Evolutionary conservation across 2,329 filamentous ascomycete genomes (phyloP), one percentile per base, ranked within the genome.

Genomic region (Neodidymelliopsis sp.): DNA sequence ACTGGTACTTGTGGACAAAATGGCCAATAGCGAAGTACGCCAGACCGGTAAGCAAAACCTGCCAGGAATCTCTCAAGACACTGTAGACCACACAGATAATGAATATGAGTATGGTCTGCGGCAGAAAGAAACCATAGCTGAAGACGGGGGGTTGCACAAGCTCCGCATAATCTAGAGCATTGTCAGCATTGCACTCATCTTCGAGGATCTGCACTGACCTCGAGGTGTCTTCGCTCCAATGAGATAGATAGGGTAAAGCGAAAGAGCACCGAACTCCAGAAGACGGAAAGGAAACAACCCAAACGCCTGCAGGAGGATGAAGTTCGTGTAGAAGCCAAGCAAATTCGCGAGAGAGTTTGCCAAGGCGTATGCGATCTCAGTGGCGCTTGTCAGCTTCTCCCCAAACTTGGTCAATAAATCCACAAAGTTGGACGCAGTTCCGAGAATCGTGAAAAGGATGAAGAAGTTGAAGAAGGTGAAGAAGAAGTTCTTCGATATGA

Each of bases 401-500:
- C 84, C 84, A 35, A 97, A 79, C 19, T 79, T 76, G 46, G 82
- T 75, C 65, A 81, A 80, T 41, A 88, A 82, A 24, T 80, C 79
- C 73, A 85, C 85, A 66, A 96, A 89, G 43, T 87, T 84, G 28
- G 88, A 85, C 2, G 85, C 90, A 4, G 91, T 91, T 43, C 89
- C 89, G 34, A 96, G 89, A 19, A 94, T 82, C 1, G 93, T 95
- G 71, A 97, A 97, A 33, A 97, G 84, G 39, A 97, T 83, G 75
- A 99, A 99, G 48, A 97, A 90, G 75, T 99, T 99, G 83, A 99
- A 97, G 74, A 99, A 99, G 8, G 89, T 92, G 71, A 99, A 99
- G 80, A 97, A 96, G 76, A 97, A 99, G 74, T 97, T 99, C 77
- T 99, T 99, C 43, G 91, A 96, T 58, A 99, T 93, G 33, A 95